Percentiles rank a stretch among this genome's conserved stretches.
Evolutionary conservation across 1,139 yeast species (phyloP).

Genomic region (Sugiyamaella novakii): DNA sequence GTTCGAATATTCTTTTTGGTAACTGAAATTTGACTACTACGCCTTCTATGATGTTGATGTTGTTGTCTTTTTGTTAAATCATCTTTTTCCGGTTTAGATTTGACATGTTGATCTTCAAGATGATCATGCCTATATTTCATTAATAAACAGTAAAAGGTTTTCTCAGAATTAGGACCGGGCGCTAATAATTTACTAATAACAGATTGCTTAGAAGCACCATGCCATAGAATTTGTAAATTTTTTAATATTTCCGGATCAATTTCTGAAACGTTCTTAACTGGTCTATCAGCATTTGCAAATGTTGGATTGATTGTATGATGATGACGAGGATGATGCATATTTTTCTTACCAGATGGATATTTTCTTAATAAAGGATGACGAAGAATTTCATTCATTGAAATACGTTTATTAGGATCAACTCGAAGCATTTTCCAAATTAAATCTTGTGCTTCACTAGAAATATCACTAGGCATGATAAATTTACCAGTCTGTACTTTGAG

Average conservation of each 20-base stretch:
- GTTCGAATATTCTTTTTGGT: conserved; percentile 8
- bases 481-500: conserved; percentile 90
- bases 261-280: conserved; percentile 55
- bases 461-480: conserved; percentile 76
- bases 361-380: conserved; percentile 77
- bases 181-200: conserved; percentile 63
- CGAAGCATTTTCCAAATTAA: conserved; percentile 78
- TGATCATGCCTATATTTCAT: conserved; percentile 85
- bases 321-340: conserved; percentile 32
- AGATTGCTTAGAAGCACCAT: conserved; percentile 69
- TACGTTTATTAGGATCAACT: conserved; percentile 77
- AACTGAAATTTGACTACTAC: conserved; percentile 17
- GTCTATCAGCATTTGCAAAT: conserved; percentile 37
- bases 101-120: conserved; percentile 19
- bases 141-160: conserved; percentile 82
- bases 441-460: conserved; percentile 84
- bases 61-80: conserved; percentile 2
- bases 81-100: conserved; percentile 10
- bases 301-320: conserved; percentile 19
- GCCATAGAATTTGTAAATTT: conserved; percentile 87
- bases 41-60: conserved; percentile 13
- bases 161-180: conserved; percentile 72
- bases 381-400: conserved; percentile 70
- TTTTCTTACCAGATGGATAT: conserved; percentile 51
- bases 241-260: conserved; percentile 83